A percentile compares a stretch with the other conserved stretches of the same genome.
Evolutionary conservation across 495 filamentous ascomycete species (phyloP).

Genomic region (Lasiosphaeria ovina): DNA sequence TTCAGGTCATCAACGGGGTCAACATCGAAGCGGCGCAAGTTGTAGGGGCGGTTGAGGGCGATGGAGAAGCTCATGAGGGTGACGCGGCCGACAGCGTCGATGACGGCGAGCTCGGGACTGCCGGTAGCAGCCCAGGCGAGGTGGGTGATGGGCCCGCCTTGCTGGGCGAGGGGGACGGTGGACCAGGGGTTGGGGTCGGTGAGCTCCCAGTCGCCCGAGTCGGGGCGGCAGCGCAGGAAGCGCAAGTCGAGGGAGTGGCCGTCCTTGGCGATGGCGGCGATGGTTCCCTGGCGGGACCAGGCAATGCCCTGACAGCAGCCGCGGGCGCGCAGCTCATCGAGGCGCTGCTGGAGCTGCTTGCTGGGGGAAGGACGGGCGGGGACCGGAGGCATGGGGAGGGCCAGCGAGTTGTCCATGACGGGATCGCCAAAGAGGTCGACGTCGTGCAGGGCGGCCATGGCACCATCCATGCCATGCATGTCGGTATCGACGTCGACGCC

Average conservation of each 20-base stretch:
- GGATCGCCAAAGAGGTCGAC: conserved; percentile 77
- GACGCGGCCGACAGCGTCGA: conserved; percentile 72
- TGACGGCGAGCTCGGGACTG: conserved; percentile 66
- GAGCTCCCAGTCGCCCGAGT: conserved; percentile 75
- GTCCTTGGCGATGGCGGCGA: conserved; percentile 77
- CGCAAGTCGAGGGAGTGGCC: conserved; percentile 66
- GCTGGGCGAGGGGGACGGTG: conserved; percentile 32
- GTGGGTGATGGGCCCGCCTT: conserved; percentile 59
- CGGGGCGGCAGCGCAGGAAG: conserved; percentile 65
- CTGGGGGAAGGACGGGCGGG: conserved; percentile 44
- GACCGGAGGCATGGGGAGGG: conserved; percentile 29
- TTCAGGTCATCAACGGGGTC: conserved; percentile 69
- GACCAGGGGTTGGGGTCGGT: conserved; percentile 53
- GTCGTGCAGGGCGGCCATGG: conserved; percentile 58
- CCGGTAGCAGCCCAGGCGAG: conserved; percentile 75
- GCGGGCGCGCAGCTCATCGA: conserved; percentile 74
- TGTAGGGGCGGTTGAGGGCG: conserved; percentile 63
- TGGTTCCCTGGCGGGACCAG: conserved; percentile 72
- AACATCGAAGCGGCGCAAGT: conserved; percentile 50
- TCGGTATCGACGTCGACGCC: conserved; percentile 17
- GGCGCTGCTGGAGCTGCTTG: conserved; percentile 65
- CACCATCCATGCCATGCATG: conserved; percentile 24
- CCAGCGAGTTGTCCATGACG: conserved; percentile 47
- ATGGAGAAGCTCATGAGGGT: conserved; percentile 62
- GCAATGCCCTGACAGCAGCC: conserved; percentile 86